Base-by-base conservation (phyloP, 2,329 filamentous ascomycete genomes). In the Fusarium vanettenii region DNA sequence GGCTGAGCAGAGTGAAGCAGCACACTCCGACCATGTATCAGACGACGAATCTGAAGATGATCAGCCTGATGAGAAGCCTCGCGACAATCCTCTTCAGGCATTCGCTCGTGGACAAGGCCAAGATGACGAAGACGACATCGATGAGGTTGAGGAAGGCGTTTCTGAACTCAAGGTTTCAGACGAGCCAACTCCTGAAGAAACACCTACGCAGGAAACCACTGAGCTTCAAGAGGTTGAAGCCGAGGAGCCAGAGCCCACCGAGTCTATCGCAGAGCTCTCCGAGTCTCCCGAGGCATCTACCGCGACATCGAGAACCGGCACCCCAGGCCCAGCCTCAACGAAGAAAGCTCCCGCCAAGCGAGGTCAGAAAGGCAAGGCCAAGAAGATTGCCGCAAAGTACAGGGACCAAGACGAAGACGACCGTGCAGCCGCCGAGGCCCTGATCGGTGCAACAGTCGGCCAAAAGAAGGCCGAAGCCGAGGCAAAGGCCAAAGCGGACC, bases 361-460 rank as follows among this genome's bases (percentile, higher is more conserved):
- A 67, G 95, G 95, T 33, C 95, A 97, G 82, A 91, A 90, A 67
- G 89, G 89, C 69, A 98, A 97, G 81, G 92, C 92, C 50, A 98
- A 97, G 86, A 97, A 97, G 82, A 92, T 94, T 2, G 94, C 94
- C 5, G 87, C 90, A 68, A 98, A 98, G 82, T 99, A 99, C 84
- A 96, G 93, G 55, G 87, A 97, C 77, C 97, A 98, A 86, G 96
- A 98, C 78, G 95, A 98, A 65, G 96, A 98, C 83, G 97, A 99
- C 79, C 94, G 95, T 14, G 90, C 89, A 8, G 89, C 95, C 0
- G 95, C 95, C 35, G 93, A 98, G 83, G 89, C 92, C 27, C 88
- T 98, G n/a, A 91, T 98, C n/a, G 97, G 97, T 43, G 92, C 94
- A 2, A 86, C 89, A 69, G 88, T 89, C 0, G 92, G 92, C 1